Percentiles rank a stretch among this genome's conserved stretches.
Evolutionary conservation across 2,329 filamentous ascomycete species (phyloP).

Genomic region (Diaporthe velutina): DNA sequence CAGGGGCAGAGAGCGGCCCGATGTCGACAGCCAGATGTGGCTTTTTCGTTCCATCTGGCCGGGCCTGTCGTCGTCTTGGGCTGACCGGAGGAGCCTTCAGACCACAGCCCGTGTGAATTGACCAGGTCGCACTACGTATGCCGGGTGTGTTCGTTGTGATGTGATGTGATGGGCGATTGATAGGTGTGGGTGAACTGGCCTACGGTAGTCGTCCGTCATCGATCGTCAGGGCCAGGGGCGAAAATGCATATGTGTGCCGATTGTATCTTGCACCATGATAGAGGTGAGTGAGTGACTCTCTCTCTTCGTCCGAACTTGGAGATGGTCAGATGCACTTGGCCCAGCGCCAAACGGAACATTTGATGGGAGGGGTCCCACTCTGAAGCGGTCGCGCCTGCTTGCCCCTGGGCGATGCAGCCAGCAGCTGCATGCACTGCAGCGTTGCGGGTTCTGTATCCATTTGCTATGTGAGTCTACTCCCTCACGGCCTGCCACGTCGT

Average conservation of each 20-base stretch:
- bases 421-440: slow-evolving; percentile 7
- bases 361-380: slow-evolving; percentile 21
- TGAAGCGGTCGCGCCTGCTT: slow-evolving; percentile 25
- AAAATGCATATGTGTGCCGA: slow-evolving; percentile 2
- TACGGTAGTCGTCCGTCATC: neutral
- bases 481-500: slow-evolving; percentile 6
- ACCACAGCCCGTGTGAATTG: neutral
- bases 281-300: neutral
- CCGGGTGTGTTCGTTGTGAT: slow-evolving; percentile 6
- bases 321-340: slow-evolving; percentile 25
- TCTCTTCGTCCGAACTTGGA: slow-evolving; percentile 25
- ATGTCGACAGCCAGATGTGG: slow-evolving; percentile 21
- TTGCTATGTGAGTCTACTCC: too few relatives aligned
- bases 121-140: slow-evolving; percentile 15
- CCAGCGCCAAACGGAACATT: slow-evolving; percentile 35
- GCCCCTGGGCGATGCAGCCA: slow-evolving; percentile 22
- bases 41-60: slow-evolving; percentile 18
- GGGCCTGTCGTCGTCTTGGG: slow-evolving; percentile 8
- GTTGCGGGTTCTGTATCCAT: slow-evolving; percentile 15
- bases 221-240: slow-evolving; percentile 21
- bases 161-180: slow-evolving; percentile 7
- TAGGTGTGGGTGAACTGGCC: neutral
- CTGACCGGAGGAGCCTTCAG: neutral
- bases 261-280: neutral
- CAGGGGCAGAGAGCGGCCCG: slow-evolving; percentile 1